Conservation (phyloP, 768 basidiomycete species). For the Mycena polygramma region DNA sequence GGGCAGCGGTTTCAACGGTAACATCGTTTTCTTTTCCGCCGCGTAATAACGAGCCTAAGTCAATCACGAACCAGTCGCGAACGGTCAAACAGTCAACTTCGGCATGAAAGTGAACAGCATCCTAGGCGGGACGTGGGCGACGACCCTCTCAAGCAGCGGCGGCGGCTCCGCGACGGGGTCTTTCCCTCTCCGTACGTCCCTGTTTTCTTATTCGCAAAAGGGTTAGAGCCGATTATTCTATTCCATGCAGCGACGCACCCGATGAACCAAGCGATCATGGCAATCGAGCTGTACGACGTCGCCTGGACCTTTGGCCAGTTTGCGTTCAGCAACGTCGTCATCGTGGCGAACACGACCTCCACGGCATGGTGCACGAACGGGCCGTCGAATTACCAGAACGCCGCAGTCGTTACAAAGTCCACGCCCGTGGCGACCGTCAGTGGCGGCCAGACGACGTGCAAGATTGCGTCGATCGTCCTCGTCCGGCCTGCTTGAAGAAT, state of each 20-base stretch:
- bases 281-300: constrained; percentile 34
- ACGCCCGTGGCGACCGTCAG: constrained; percentile 31
- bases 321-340: constrained; percentile 33
- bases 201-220: too few species aligned
- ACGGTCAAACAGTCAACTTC: constrained; percentile 31
- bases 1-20: constrained; percentile 35
- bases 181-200: constrained; percentile 28
- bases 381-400: constrained; percentile 32
- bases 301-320: constrained; percentile 35
- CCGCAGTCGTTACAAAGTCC: constrained; percentile 26
- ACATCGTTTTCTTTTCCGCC: background rate
- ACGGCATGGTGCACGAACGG: constrained; percentile 34
- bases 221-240: too few species aligned
- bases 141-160: constrained; percentile 29
- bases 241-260: constrained; percentile 28
- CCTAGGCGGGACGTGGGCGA: constrained; percentile 28
- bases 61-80: constrained; percentile 9
- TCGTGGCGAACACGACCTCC: constrained; percentile 33
- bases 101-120: constrained; percentile 26
- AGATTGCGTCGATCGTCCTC: constrained; percentile 27
- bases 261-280: constrained; percentile 36
- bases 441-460: constrained; percentile 31
- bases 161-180: constrained; percentile 30
- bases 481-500: constrained; percentile 25
- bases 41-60: background rate